These are phyloP conservation scores for Mucor plumbeus DNA, from an alignment of 371 early-diverging fungal genomes.

Conservation along the genomic window DNA sequence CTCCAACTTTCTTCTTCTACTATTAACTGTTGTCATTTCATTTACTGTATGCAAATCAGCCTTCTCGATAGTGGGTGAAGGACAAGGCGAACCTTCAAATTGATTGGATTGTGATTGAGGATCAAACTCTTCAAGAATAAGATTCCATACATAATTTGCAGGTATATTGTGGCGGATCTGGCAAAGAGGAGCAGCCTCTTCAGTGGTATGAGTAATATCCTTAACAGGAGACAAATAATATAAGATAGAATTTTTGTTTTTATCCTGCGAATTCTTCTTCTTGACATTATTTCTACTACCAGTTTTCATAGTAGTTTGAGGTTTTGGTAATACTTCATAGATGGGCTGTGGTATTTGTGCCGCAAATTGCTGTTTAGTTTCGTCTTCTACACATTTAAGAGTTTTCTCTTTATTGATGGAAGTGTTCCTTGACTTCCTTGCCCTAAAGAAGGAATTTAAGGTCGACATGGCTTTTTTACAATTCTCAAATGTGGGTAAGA, in stretches of 20 bases:
- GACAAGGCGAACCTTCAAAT: background rate
- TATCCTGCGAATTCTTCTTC: background rate
- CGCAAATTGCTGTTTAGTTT: background rate
- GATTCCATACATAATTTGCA: conserved; percentile 1
- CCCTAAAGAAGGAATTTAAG: conserved; percentile 11
- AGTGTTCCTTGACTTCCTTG: conserved; percentile 13
- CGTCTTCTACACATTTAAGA: background rate
- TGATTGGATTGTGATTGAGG: conserved; percentile 6
- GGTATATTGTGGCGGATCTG: background rate
- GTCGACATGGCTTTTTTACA: background rate
- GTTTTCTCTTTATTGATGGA: background rate
- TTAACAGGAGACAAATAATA: conserved; percentile 9
- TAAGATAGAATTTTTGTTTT: conserved; percentile 7
- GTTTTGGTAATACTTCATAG: conserved; percentile 1
- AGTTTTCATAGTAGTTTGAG: background rate
- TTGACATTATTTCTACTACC: background rate
- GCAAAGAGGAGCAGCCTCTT: background rate
- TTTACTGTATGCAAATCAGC: background rate
- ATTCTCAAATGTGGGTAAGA: background rate
- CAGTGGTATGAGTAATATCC: background rate
- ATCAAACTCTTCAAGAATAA: conserved; percentile 11
- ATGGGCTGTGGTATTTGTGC: conserved; percentile 15
- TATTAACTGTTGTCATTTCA: background rate
- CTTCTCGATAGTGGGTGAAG: background rate
- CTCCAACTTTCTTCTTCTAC: background rate